A percentile compares a stretch with the other conserved stretches of the same genome.
Conservation (phyloP, 352 stramenopile genomes). For the Phytophthora fragariae region DNA sequence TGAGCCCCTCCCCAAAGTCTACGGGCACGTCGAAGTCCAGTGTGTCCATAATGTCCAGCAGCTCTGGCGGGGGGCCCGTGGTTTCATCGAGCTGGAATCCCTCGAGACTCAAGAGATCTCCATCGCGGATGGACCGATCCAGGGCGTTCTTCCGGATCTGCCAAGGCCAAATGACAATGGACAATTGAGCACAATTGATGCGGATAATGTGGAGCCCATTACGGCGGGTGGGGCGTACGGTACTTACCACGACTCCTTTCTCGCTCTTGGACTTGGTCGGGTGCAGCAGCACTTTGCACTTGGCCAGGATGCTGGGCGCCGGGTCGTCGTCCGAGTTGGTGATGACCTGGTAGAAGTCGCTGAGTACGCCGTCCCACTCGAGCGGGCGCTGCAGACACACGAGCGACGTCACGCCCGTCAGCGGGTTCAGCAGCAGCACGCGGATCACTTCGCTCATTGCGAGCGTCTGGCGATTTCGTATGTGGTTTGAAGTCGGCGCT, state of each 20-base stretch:
- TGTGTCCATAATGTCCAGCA: slow-evolving; percentile 77
- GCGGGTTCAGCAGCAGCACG: slow-evolving; percentile 80
- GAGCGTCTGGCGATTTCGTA: slow-evolving; percentile 20
- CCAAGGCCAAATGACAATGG: background rate
- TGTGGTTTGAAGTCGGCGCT: slow-evolving; percentile 15
- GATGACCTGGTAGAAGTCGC: slow-evolving; percentile 87
- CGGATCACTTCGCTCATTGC: slow-evolving; percentile 81
- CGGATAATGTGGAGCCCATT: background rate
- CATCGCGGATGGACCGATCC: slow-evolving; percentile 84
- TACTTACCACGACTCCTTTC: slow-evolving; percentile 73
- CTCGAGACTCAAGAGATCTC: slow-evolving; percentile 78
- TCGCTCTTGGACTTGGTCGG: slow-evolving; percentile 86
- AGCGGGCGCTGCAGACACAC: slow-evolving; percentile 85
- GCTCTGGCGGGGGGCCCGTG: slow-evolving; percentile 61
- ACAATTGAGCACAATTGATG: background rate
- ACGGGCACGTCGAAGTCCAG: slow-evolving; percentile 66
- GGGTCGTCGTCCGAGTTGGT: slow-evolving; percentile 85
- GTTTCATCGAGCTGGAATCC: slow-evolving; percentile 57
- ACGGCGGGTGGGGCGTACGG: no score
- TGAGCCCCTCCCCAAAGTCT: slow-evolving; percentile 39
- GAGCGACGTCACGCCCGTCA: slow-evolving; percentile 72
- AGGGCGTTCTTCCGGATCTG: slow-evolving; percentile 72
- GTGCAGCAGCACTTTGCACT: slow-evolving; percentile 80
- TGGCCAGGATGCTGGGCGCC: slow-evolving; percentile 56
- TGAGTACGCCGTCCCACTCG: slow-evolving; percentile 76